Evolutionary conservation across 257 asterid genomes (phyloP).

Genomic region (Lycium barbarum): DNA sequence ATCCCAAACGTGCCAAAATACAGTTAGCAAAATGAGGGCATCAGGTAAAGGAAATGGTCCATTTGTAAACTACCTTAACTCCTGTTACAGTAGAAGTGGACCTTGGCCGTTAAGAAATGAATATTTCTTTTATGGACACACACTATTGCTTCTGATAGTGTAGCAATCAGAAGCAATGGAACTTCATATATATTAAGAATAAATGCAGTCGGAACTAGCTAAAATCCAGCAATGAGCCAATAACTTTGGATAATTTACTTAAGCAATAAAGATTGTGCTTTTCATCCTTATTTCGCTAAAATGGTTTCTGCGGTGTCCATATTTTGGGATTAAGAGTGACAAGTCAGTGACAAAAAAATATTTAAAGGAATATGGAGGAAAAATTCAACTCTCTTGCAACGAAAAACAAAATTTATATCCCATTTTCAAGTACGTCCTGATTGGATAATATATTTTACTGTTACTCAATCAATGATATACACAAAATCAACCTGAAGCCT

Average conservation of each 20-base stretch:
- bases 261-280: background rate
- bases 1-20: background rate
- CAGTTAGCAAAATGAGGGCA: background rate
- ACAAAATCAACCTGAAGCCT: slow-evolving; percentile 6
- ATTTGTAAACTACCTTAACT: background rate
- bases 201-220: background rate
- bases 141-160: background rate
- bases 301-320: background rate
- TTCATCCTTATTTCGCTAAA: background rate
- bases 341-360: background rate
- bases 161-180: too few relatives aligned
- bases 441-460: background rate
- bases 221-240: background rate
- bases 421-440: background rate
- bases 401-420: background rate
- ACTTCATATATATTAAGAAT: too few relatives aligned
- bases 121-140: background rate
- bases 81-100: background rate
- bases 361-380: background rate
- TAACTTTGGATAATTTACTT: background rate
- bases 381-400: background rate
- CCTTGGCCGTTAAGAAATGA: background rate
- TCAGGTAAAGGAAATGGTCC: slow-evolving; percentile 11
- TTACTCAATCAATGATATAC: background rate
- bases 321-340: background rate